Conservation (phyloP, 2,329 filamentous ascomycete species). For the Ophiostoma triangulosporum region DNA sequence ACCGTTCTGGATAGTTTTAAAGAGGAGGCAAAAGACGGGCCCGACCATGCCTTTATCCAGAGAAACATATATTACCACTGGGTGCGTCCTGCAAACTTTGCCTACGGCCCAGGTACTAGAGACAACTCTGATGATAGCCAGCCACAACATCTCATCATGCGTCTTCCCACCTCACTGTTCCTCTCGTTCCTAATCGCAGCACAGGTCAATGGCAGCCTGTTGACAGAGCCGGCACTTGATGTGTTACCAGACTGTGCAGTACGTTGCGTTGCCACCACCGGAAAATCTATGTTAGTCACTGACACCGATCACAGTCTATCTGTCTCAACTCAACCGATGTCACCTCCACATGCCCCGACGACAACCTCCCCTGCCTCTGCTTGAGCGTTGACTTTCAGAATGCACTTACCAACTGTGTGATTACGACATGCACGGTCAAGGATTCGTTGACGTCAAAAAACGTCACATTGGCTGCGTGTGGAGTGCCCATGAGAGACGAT, state of each 20-base stretch:
- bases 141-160: neutral
- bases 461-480: slow-evolving; percentile 17
- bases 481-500: slow-evolving; percentile 17
- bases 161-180: neutral
- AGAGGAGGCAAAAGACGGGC: neutral
- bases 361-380: slow-evolving; percentile 3
- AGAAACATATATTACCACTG: neutral
- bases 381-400: neutral
- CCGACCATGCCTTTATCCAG: neutral
- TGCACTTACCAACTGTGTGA: neutral
- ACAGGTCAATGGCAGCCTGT: neutral
- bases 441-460: slow-evolving; percentile 14
- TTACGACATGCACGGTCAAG: neutral
- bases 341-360: neutral
- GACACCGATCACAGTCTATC: neutral
- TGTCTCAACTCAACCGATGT: neutral
- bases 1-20: neutral
- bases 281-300: neutral
- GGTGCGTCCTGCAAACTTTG: neutral
- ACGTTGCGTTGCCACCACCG: neutral
- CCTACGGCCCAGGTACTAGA: neutral
- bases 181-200: neutral
- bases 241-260: neutral
- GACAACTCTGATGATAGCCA: neutral
- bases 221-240: neutral